Percentiles rank a stretch among this genome's conserved stretches.
Conservation (phyloP, 108 stramenopile species). For the Schizochytrium sp. region DNA sequence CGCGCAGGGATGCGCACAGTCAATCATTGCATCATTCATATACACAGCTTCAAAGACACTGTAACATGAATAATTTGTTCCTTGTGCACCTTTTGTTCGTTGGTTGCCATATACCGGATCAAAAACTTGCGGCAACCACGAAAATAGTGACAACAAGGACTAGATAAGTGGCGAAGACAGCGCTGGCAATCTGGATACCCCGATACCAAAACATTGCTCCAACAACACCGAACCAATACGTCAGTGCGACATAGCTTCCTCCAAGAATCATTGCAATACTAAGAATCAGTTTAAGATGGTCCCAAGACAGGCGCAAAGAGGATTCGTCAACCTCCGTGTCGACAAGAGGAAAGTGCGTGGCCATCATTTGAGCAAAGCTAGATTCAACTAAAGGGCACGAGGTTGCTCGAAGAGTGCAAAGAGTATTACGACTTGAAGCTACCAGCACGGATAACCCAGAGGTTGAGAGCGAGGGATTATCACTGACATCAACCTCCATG, state of each 20-base stretch:
- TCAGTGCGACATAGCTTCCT: background rate
- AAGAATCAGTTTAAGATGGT: background rate
- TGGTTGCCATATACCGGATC: no score
- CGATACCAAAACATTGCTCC: background rate
- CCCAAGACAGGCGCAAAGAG: background rate
- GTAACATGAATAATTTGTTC: no score
- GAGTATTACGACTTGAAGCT: background rate
- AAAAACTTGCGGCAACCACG: background rate
- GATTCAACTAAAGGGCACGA: background rate
- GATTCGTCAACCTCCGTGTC: background rate
- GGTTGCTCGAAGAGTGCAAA: background rate
- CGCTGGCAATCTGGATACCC: background rate
- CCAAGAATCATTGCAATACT: background rate
- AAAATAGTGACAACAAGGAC: constrained; percentile 1
- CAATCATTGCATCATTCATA: no score
- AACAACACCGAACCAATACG: background rate
- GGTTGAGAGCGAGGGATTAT: background rate
- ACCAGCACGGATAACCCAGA: background rate
- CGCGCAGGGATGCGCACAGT: no score
- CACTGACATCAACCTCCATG: background rate
- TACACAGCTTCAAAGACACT: no score
- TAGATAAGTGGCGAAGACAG: background rate
- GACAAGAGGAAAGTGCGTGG: background rate
- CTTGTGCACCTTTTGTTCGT: no score
- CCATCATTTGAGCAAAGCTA: background rate